A percentile compares a stretch with the other conserved stretches of the same genome.
Evolutionary conservation across 176 grass and related monocot species (phyloP).

Genomic region (Zizania latifolia): DNA sequence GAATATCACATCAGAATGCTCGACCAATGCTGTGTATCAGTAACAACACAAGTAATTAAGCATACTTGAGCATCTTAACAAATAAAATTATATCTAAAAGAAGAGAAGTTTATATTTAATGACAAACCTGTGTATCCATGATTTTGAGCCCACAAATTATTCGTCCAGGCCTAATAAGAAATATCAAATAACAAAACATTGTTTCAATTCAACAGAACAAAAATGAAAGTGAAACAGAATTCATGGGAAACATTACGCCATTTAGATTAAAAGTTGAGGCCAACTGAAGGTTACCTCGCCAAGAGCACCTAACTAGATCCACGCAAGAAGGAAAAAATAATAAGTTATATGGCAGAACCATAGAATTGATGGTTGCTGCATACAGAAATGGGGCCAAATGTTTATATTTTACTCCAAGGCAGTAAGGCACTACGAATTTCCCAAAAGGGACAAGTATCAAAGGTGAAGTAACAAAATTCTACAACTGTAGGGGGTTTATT

Average conservation of each 20-base stretch:
- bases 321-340: background rate
- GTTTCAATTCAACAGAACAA: background rate
- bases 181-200: background rate
- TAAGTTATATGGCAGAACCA: background rate
- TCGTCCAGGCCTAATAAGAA: slow-evolving; percentile 48
- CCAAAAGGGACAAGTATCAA: background rate
- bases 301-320: background rate
- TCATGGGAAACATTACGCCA: background rate
- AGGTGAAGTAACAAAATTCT: background rate
- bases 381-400: background rate
- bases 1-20: background rate
- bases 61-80: background rate
- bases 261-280: background rate
- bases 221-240: background rate
- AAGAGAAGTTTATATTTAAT: background rate
- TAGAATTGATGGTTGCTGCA: background rate
- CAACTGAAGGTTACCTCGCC: background rate
- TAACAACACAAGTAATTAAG: slow-evolving; percentile 4
- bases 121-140: slow-evolving; percentile 63
- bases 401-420: background rate
- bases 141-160: slow-evolving; percentile 47
- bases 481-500: background rate
- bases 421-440: background rate
- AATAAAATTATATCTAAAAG: slow-evolving; percentile 21
- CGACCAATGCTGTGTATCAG: background rate